phyloP scores from a whole-genome alignment of 192 early-diverging fungal species.

The Coemansia sp. region DNA sequence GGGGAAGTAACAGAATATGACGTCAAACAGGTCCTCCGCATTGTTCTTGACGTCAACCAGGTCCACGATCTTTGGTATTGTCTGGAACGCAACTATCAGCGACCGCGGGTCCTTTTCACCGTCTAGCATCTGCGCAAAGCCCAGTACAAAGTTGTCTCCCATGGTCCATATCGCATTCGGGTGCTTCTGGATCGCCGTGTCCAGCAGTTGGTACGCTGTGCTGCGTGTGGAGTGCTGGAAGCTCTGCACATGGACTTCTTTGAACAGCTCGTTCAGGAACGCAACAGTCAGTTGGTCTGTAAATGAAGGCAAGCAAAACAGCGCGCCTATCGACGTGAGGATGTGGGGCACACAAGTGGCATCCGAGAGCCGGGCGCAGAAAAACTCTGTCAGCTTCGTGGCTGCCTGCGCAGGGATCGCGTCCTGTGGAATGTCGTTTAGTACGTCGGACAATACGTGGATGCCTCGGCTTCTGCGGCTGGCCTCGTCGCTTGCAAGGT shows the following conservation, averaged over 20 bases:
- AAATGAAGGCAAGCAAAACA: constrained; percentile 64
- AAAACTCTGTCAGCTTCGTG: constrained; percentile 68
- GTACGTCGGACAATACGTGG: constrained; percentile 64
- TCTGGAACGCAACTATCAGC: constrained; percentile 82
- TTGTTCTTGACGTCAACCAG: constrained; percentile 78
- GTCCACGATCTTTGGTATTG: constrained; percentile 67
- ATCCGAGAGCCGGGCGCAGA: constrained; percentile 72
- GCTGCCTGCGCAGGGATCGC: constrained; percentile 44
- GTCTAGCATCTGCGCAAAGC: constrained; percentile 87
- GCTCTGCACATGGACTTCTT: constrained; percentile 85
- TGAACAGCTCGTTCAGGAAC: constrained; percentile 62
- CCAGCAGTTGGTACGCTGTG: constrained; percentile 71
- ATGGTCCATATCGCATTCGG: constrained; percentile 62
- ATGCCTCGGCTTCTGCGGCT: constrained; percentile 83
- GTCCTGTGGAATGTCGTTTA: constrained; percentile 45
- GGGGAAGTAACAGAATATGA: constrained; percentile 99
- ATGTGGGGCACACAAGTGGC: constrained; percentile 67
- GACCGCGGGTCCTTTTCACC: constrained; percentile 99
- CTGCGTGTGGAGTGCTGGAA: constrained; percentile 85
- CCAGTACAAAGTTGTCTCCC: constrained; percentile 72
- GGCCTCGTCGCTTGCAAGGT: constrained; percentile 80
- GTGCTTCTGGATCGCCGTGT: constrained; percentile 60
- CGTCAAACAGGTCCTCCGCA: constrained; percentile 92
- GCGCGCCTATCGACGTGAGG: constrained; percentile 62
- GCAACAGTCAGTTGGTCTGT: constrained; percentile 58